Evolutionary conservation across 2,329 filamentous ascomycete genomes (phyloP), one percentile per base, ranked within the genome.

Genomic region (Plenodomus tracheiphilus): DNA sequence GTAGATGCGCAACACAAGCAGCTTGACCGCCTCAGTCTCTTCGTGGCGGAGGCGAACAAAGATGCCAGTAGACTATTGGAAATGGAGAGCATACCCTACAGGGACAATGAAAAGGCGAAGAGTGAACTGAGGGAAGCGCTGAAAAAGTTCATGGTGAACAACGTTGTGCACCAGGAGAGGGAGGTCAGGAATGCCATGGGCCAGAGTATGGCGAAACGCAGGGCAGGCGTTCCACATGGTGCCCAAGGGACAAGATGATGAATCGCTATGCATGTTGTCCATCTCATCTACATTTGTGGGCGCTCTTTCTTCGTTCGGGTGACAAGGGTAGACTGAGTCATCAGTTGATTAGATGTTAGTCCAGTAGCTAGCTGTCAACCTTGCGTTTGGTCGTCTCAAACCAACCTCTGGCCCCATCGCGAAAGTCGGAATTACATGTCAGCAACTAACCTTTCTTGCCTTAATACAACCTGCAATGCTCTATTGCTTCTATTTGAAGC

Each of bases 101-200:
- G 80, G 42, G 86, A 85, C n/a, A 87, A 95, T 64, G 75, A 81
- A 30, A 80, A 82, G 52, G 76, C 87, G 39, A 78, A 77, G 38
- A 57, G 56, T 32, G 84, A 84, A 50, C 74, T 95, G 64, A 82
- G 85, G 53, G 80, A 81, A 35, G 88, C 87, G 62, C 82, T 97
- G 74, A 88, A 86, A 73, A 89, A 94, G 64, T 96, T 91, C 81
- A 77, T 97, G 59, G 85, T 97, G 42, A 85, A 95, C 70, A 95
- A 95, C 66, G 92, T 71, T 6, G 63, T 72, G 86, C 13, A 88
- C 95, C 51, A 81, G 85, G 58, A 84, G 82, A 86, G 86, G 1
- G 89, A 93, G 74, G 93, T 97, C 8, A 82, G 86, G 59, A 86
- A 90, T 70, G 91, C 91, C 0, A 79, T 96, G 59, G 85, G 85